Evolutionary conservation across 1,139 yeast genomes (phyloP), one percentile per base, ranked within the genome.

Genomic region (Neolecta irregularis): DNA sequence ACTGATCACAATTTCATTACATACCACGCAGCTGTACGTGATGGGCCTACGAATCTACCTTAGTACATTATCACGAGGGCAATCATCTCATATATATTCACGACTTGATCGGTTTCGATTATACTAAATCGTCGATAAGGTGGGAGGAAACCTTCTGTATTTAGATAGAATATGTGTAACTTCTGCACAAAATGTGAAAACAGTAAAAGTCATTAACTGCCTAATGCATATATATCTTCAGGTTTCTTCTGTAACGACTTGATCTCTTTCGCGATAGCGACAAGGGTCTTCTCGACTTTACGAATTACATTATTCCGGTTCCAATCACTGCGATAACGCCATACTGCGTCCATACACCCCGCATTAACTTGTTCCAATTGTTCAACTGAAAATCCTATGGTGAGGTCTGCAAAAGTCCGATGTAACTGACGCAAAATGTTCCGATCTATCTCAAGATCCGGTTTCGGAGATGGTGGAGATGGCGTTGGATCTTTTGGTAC

Each of bases 311-410:
- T 45, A 9, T 65, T 57, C 46, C 83, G 74, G 50, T 83, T 71
- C 80, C 93, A 74, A 5, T 57, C 53, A 34, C 62, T 56, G 37
- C 93, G 64, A 44, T 70, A 69, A 7, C 61, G 57, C 94, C 95
- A 88, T 2, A 79, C 64, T 9, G 74, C 61, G 35, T 78, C 88
- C 61, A 79, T 71, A 33, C 83, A 53, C 32, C 65, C 62, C 3
- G 96, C 74, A 61, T 76, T 75, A 9, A 75, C 55, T 33, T 69
- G 69, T 55, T 88, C 95, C 26, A 88, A 60, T 41, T 65, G 61
- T 40, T 79, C 92, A n/a, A 88, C 63, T 3, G 72, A 67, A 43
- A 62, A 64, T 15, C 61, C 62, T 9, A 57, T 61, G 0, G 92
- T 69, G 15, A 45, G 46, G 1, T 38, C 36, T 7, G 63, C 53